A percentile compares a stretch with the other conserved stretches of the same genome.
Conservation (phyloP, 805 yeast genomes). For the Priceomyces castillae region DNA sequence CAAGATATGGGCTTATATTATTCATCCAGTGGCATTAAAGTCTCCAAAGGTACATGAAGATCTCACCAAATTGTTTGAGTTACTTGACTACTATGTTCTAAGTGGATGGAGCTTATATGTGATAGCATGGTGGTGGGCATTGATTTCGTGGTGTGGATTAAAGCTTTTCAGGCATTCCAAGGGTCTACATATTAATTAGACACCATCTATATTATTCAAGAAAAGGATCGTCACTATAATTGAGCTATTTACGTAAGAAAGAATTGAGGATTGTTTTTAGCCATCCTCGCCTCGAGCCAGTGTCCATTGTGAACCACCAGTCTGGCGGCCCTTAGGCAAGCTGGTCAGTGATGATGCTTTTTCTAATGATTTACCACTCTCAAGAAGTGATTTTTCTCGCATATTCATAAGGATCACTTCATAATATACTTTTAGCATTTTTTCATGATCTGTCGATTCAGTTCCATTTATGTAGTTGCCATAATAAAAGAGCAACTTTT, state of each 20-base stretch:
- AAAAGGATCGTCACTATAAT: background rate
- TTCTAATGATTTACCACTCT: constrained; percentile 9
- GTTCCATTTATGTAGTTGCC: background rate
- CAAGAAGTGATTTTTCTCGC: constrained; percentile 20
- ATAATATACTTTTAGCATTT: constrained; percentile 29
- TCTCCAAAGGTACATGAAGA: constrained; percentile 11
- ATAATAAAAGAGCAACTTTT: constrained; percentile 15
- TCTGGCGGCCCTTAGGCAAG: constrained; percentile 55
- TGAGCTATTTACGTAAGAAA: background rate
- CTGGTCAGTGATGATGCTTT: constrained; percentile 17
- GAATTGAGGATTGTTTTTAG: no score
- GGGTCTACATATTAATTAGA: constrained; percentile 48
- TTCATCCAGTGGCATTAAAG: constrained; percentile 26
- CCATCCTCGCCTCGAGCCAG: constrained; percentile 78
- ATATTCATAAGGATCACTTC: constrained; percentile 35
- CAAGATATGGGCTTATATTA: constrained; percentile 32
- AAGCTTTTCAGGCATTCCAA: constrained; percentile 78
- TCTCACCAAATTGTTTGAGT: constrained; percentile 15
- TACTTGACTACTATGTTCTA: constrained; percentile 29
- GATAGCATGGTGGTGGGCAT: constrained; percentile 61
- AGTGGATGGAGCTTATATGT: constrained; percentile 40
- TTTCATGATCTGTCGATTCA: constrained; percentile 5
- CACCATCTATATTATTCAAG: no score
- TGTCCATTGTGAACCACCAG: constrained; percentile 79
- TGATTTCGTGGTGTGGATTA: constrained; percentile 74